A percentile compares a stretch with the other conserved stretches of the same genome.
These are phyloP conservation scores for Paralagenidium karlingii DNA, from an alignment of 352 stramenopile genomes.

Conservation along the genomic window DNA sequence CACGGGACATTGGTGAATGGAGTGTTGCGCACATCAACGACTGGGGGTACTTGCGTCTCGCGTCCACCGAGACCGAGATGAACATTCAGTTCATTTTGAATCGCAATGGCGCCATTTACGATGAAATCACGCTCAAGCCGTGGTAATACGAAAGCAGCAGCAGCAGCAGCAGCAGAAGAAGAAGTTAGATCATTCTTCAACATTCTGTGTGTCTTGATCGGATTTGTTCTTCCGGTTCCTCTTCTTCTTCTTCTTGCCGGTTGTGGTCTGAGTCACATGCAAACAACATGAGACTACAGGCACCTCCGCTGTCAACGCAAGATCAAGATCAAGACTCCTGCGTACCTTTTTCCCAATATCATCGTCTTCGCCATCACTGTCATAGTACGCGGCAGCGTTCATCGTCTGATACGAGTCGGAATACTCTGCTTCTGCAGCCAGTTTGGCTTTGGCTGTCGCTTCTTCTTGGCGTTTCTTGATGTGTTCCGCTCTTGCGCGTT, in stretches of 20 bases:
- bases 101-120: constrained; percentile 66
- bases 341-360: constrained; percentile 17
- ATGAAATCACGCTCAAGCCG: constrained; percentile 45
- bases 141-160: too few relatives aligned
- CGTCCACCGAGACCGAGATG: constrained; percentile 50
- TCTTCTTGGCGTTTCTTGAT: constrained; percentile 19
- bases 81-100: constrained; percentile 69
- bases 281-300: too few relatives aligned
- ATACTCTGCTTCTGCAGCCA: constrained; percentile 43
- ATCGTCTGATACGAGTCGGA: constrained; percentile 35
- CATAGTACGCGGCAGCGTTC: constrained; percentile 18
- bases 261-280: too few relatives aligned
- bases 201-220: too few relatives aligned
- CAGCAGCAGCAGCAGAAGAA: too few relatives aligned
- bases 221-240: too few relatives aligned
- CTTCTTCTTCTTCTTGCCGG: too few relatives aligned
- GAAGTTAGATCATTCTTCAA: too few relatives aligned
- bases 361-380: constrained; percentile 63
- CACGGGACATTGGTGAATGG: constrained; percentile 51
- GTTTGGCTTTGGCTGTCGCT: too few relatives aligned
- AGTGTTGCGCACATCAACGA: constrained; percentile 70
- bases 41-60: constrained; percentile 60
- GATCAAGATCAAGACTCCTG: constrained; percentile 11
- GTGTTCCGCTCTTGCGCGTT: constrained; percentile 23
- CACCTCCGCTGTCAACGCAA: too few relatives aligned